Percentiles rank a stretch among this genome's conserved stretches.
Conservation (phyloP, 169 alveolate species). For the Amoebophrya sp. region DNA sequence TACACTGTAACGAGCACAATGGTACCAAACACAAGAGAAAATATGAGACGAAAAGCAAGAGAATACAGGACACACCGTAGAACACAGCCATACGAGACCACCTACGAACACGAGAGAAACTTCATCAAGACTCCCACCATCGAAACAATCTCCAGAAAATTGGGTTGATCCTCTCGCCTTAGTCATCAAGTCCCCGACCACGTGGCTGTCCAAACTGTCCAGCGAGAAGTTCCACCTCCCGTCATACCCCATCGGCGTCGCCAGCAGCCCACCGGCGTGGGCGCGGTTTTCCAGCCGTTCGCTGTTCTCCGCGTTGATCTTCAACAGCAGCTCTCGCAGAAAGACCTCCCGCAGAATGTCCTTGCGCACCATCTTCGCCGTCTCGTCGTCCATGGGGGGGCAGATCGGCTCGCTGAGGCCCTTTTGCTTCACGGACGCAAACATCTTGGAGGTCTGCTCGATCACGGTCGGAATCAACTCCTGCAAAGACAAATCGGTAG, state of each 20-base stretch:
- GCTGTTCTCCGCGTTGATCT: background rate
- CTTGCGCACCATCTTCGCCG: background rate
- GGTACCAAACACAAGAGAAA: too few relatives aligned
- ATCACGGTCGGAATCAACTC: background rate
- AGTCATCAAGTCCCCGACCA: too few relatives aligned
- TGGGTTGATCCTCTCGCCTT: too few relatives aligned
- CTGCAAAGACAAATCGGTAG: background rate
- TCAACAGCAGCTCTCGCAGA: background rate
- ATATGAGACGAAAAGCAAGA: too few relatives aligned
- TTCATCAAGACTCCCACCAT: too few relatives aligned
- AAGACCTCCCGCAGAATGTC: background rate
- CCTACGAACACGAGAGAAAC: too few relatives aligned
- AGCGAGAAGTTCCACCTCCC: too few relatives aligned
- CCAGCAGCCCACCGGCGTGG: background rate
- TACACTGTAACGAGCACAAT: too few relatives aligned
- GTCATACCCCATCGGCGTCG: background rate
- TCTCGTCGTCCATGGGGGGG: background rate
- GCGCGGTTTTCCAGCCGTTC: background rate
- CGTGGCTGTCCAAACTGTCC: too few relatives aligned
- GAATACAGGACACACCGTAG: too few relatives aligned
- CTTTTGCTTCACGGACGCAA: background rate
- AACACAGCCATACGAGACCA: too few relatives aligned
- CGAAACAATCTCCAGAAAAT: too few relatives aligned
- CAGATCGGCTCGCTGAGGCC: background rate
- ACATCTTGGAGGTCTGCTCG: background rate